These are phyloP conservation scores for Taxillus chinensis DNA, from an alignment of 164 flowering plant species.

Conservation along the genomic window DNA sequence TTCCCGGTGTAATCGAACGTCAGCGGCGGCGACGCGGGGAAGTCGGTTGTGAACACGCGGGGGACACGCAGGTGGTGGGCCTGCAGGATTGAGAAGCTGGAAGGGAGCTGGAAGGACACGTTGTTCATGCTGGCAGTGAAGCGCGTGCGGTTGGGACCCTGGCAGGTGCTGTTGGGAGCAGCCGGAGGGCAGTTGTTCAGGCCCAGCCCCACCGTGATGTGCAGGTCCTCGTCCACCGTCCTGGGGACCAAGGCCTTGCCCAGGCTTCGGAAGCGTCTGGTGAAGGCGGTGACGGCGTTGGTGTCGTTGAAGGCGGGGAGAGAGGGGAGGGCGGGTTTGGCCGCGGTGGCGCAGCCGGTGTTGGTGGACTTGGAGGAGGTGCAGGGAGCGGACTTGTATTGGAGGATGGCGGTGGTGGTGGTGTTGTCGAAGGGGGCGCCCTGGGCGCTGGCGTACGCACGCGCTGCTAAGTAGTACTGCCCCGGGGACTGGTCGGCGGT, in stretches of 20 bases:
- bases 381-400: background rate
- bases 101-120: slow-evolving; percentile 5
- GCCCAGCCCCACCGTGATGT: slow-evolving; percentile 12
- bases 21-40: slow-evolving; percentile 11
- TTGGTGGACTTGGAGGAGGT: too few species aligned
- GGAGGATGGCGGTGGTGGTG: slow-evolving; percentile 2
- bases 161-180: background rate
- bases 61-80: background rate
- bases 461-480: slow-evolving; percentile 6
- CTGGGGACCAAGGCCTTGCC: background rate
- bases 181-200: background rate
- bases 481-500: background rate
- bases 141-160: background rate
- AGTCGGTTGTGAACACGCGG: slow-evolving; percentile 8
- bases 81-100: slow-evolving; percentile 7
- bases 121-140: slow-evolving; percentile 12
- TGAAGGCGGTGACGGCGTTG: slow-evolving; percentile 1
- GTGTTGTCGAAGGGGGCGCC: background rate
- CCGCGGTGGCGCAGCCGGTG: background rate
- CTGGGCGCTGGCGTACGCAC: slow-evolving; percentile 2
- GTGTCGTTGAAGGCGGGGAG: slow-evolving; percentile 6
- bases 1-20: slow-evolving; percentile 8
- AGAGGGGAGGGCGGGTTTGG: background rate
- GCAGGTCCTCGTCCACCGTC: slow-evolving; percentile 6
- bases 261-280: slow-evolving; percentile 2